Percentiles rank a stretch among this genome's conserved stretches.
phyloP scores from a whole-genome alignment of 129 eudicot genomes.

The Solidago caesia region DNA sequence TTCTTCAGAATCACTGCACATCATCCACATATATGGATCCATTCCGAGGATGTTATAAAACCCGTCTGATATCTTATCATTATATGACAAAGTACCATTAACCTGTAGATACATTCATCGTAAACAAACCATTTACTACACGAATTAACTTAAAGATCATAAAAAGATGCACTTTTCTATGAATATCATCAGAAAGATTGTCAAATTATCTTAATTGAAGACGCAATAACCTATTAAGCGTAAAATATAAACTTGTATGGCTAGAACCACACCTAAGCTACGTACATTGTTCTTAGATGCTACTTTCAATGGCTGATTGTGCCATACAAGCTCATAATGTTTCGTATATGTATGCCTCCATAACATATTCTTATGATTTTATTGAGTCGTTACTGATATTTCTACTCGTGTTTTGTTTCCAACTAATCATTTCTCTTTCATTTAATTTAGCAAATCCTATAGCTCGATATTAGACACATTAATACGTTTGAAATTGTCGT shows the following conservation, averaged over 20 bases:
- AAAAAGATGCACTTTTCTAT: too few species aligned
- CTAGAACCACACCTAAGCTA: not conserved
- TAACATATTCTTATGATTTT: not conserved
- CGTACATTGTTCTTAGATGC: conserved; percentile 5
- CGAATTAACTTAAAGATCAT: too few species aligned
- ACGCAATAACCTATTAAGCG: too few species aligned
- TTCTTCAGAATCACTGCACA: conserved; percentile 70
- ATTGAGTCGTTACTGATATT: too few species aligned
- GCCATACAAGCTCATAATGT: not conserved
- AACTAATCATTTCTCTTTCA: not conserved
- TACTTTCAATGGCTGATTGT: not conserved
- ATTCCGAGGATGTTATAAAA: conserved; percentile 85
- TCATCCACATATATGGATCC: conserved; percentile 85
- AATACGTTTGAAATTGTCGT: not conserved
- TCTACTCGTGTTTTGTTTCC: not conserved
- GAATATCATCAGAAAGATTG: not conserved
- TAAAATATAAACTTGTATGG: too few species aligned
- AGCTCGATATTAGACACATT: too few species aligned
- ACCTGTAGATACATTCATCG: conserved; percentile 46
- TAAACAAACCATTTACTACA: not conserved
- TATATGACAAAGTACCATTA: conserved; percentile 78
- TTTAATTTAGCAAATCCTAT: too few species aligned
- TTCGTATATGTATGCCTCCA: not conserved
- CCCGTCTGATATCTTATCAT: conserved; percentile 87
- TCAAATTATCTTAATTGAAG: not conserved